phyloP scores from a whole-genome alignment of 768 basidiomycete species.

The Filobasidium floriforme region DNA sequence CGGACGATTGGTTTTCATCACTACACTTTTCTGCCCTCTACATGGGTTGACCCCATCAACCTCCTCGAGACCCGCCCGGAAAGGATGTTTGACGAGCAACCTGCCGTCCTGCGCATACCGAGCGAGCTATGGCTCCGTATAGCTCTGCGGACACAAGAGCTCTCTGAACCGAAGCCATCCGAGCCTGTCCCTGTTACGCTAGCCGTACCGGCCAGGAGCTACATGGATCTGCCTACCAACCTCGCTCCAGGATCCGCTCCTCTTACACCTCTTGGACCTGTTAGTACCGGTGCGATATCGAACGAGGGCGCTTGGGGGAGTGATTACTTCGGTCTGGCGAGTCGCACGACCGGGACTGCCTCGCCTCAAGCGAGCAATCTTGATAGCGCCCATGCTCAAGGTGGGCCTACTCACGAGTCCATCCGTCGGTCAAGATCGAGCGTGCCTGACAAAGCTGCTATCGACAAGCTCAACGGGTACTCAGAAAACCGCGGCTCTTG shows the following conservation, averaged over 20 bases:
- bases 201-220: not conserved
- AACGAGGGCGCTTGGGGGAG: not conserved
- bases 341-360: not conserved
- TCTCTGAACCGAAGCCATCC: not conserved
- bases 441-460: too few species aligned
- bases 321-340: not conserved
- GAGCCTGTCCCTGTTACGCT: not conserved
- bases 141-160: not conserved
- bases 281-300: not conserved
- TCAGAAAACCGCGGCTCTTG: too few species aligned
- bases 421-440: too few species aligned
- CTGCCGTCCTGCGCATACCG: not conserved
- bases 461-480: too few species aligned
- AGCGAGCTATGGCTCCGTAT: not conserved
- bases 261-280: constrained; percentile 2
- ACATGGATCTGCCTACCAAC: not conserved
- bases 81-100: too few species aligned
- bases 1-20: too few species aligned
- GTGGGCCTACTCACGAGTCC: too few species aligned
- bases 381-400: too few species aligned
- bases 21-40: too few species aligned
- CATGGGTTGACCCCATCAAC: too few species aligned
- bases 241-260: not conserved
- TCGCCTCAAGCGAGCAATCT: not conserved
- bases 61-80: too few species aligned